Percentiles rank a stretch among this genome's conserved stretches.
These are phyloP conservation scores for Rhodotorula sp. DNA, from an alignment of 1,284 basidiomycete species.

Conservation along the genomic window DNA sequence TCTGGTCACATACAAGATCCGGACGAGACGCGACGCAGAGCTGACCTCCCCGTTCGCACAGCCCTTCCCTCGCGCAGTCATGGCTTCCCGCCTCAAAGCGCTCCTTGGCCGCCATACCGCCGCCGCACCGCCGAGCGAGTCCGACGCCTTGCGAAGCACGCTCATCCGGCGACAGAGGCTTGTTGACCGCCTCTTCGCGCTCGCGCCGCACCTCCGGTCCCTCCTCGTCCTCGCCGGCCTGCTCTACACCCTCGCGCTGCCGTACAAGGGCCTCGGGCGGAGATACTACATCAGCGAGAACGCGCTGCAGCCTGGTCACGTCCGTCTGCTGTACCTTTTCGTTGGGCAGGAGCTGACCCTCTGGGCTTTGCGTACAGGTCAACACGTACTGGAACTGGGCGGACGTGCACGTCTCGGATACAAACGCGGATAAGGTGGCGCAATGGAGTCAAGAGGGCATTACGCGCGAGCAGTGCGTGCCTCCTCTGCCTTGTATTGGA, in stretches of 20 bases:
- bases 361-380: conserved; percentile 59
- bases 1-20: no score
- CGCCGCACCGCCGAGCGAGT: neutral
- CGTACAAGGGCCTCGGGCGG: conserved; percentile 59
- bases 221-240: conserved; percentile 42
- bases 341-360: neutral
- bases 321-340: conserved; percentile 50
- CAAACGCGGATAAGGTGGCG: conserved; percentile 70
- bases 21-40: no score
- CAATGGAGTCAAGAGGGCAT: conserved; percentile 56
- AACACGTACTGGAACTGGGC: conserved; percentile 84
- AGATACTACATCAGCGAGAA: conserved; percentile 87
- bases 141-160: neutral
- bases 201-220: conserved; percentile 22
- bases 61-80: neutral
- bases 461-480: conserved; percentile 69
- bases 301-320: conserved; percentile 85
- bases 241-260: conserved; percentile 40
- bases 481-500: neutral
- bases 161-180: conserved; percentile 27
- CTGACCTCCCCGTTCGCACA: neutral
- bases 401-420: conserved; percentile 80
- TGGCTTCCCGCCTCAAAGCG: conserved; percentile 1
- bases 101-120: neutral
- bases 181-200: neutral